A percentile compares a stretch with the other conserved stretches of the same genome.
Evolutionary conservation across 2,329 filamentous ascomycete genomes (phyloP).

Genomic region (Macroventuria anomochaeta): DNA sequence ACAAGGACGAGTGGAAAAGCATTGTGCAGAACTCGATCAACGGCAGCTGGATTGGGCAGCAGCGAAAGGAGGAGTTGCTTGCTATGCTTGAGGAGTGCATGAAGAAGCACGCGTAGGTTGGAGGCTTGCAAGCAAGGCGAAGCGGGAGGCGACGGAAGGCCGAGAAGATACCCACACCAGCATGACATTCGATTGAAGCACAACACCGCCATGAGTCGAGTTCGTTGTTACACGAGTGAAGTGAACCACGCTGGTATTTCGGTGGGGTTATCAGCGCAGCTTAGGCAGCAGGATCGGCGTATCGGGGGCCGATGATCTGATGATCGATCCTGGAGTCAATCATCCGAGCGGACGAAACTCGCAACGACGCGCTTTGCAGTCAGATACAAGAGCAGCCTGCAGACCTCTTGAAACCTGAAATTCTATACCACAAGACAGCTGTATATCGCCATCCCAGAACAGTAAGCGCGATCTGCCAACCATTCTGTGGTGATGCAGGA

Average conservation of each 20-base stretch:
- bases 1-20: conserved; percentile 68
- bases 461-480: conserved; percentile 13
- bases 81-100: conserved; percentile 24
- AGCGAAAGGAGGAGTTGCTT: conserved; percentile 67
- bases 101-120: conserved; percentile 15
- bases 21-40: conserved; percentile 68
- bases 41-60: conserved; percentile 72
- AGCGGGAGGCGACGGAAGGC: not conserved
- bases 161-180: conserved; percentile 12
- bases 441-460: conserved; percentile 1
- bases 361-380: not conserved
- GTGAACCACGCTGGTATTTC: not conserved
- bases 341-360: conserved; percentile 9
- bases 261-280: not conserved
- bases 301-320: conserved; percentile 9
- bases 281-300: not conserved
- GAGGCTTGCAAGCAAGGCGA: not conserved
- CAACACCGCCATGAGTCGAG: not conserved
- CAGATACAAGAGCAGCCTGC: not conserved
- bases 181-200: not conserved
- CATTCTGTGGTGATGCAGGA: conserved; percentile 16
- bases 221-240: not conserved
- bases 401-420: not conserved
- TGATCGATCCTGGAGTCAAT: conserved; percentile 14
- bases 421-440: not conserved